Evolutionary conservation across 2,329 filamentous ascomycete genomes (phyloP).

Genomic region (Trichoderma sp.): DNA sequence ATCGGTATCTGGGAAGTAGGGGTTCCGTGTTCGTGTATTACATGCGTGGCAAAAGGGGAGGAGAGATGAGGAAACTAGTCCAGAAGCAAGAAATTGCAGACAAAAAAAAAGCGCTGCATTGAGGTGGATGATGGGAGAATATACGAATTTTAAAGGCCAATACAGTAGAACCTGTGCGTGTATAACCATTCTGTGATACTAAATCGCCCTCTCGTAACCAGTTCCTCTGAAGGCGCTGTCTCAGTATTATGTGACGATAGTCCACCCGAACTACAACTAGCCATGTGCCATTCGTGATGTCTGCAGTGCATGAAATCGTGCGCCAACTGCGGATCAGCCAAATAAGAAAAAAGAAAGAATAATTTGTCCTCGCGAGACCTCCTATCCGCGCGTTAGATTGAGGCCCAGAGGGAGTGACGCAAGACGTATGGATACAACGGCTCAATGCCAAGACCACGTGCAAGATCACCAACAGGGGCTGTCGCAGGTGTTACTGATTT

Average conservation of each 20-base stretch:
- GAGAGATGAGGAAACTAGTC: background rate
- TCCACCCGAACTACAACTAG: background rate
- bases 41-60: background rate
- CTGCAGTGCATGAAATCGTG: background rate
- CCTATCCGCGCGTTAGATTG: conserved; percentile 10
- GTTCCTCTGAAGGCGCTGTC: background rate
- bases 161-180: background rate
- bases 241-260: background rate
- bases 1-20: background rate
- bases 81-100: background rate
- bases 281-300: background rate
- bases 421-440: background rate
- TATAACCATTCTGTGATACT: background rate
- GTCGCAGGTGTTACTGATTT: background rate
- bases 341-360: background rate
- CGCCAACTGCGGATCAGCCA: background rate
- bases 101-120: conserved; percentile 4
- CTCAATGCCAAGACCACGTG: conserved; percentile 1
- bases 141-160: background rate
- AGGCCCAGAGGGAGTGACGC: background rate
- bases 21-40: conserved; percentile 1
- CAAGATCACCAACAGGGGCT: background rate
- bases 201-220: background rate
- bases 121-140: background rate
- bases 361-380: background rate